phyloP scores from a whole-genome alignment of 257 asterid species.

The Nicotiana sylvestris region DNA sequence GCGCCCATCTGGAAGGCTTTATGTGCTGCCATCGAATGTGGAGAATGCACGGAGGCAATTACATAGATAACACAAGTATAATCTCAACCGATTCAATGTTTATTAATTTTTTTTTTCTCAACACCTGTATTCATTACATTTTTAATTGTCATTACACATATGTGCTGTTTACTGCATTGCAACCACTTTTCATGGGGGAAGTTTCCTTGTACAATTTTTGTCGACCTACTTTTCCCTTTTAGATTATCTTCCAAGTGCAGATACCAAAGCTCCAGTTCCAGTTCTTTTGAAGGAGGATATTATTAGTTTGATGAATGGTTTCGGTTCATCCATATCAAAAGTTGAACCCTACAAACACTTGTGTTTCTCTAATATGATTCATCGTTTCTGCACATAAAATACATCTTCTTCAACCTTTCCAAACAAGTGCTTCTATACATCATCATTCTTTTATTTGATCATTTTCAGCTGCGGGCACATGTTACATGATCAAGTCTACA shows the following conservation, averaged over 20 bases:
- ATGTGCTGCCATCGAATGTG: conserved; percentile 39
- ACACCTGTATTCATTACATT: not conserved
- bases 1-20: conserved; percentile 85
- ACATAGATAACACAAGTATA: not conserved
- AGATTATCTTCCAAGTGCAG: not conserved
- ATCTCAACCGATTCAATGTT: not conserved
- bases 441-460: no score
- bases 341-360: not conserved
- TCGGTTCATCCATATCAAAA: not conserved
- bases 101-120: not conserved
- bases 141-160: not conserved
- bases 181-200: not conserved
- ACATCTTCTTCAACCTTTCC: no score
- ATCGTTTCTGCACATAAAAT: no score
- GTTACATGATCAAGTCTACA: no score
- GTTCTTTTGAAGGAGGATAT: not conserved
- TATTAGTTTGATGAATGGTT: not conserved
- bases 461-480: no score
- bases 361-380: no score
- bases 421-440: no score
- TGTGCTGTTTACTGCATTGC: not conserved
- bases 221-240: not conserved
- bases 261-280: not conserved
- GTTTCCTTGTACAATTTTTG: not conserved
- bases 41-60: conserved; percentile 8